Conservation (phyloP, 108 stramenopile genomes). For the Discostella stelligeroides region DNA sequence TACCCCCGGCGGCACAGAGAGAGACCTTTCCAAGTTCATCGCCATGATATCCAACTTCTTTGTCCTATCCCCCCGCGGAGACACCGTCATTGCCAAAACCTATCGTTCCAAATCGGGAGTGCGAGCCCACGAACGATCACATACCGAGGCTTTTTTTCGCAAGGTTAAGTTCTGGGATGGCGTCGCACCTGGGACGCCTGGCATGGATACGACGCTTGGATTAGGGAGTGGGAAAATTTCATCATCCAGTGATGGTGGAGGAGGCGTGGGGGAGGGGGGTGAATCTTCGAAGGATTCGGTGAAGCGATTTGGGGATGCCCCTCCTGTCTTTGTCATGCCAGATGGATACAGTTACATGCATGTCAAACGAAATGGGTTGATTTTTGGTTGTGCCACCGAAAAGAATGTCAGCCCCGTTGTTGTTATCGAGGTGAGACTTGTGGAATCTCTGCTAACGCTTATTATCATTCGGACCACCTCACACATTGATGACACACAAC, state of each 20-base stretch:
- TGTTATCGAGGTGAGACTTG: slow-evolving; percentile 78
- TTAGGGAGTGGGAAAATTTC: slow-evolving; percentile 15
- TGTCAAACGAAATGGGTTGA: slow-evolving; percentile 94
- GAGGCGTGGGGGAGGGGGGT: slow-evolving; percentile 13
- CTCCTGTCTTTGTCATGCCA: slow-evolving; percentile 90
- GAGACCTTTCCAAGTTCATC: neutral
- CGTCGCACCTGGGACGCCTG: slow-evolving; percentile 44
- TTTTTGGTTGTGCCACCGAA: slow-evolving; percentile 95
- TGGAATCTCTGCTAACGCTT: neutral
- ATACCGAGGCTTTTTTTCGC: slow-evolving; percentile 96
- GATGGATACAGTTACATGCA: slow-evolving; percentile 95
- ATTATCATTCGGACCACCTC: neutral
- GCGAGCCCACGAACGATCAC: slow-evolving; percentile 82
- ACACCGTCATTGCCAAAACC: slow-evolving; percentile 97
- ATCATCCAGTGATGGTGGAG: slow-evolving; percentile 10
- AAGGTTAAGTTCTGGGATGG: slow-evolving; percentile 97
- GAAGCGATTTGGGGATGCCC: slow-evolving; percentile 79
- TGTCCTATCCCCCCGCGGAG: slow-evolving; percentile 96
- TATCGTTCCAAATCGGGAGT: slow-evolving; percentile 79
- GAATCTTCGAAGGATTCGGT: slow-evolving; percentile 21
- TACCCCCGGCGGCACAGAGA: neutral
- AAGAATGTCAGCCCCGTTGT: slow-evolving; percentile 85
- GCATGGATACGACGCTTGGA: slow-evolving; percentile 44
- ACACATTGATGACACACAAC: neutral
- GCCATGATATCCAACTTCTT: slow-evolving; percentile 94